Conservation (phyloP, 768 basidiomycete genomes). For the Russula compacta region DNA sequence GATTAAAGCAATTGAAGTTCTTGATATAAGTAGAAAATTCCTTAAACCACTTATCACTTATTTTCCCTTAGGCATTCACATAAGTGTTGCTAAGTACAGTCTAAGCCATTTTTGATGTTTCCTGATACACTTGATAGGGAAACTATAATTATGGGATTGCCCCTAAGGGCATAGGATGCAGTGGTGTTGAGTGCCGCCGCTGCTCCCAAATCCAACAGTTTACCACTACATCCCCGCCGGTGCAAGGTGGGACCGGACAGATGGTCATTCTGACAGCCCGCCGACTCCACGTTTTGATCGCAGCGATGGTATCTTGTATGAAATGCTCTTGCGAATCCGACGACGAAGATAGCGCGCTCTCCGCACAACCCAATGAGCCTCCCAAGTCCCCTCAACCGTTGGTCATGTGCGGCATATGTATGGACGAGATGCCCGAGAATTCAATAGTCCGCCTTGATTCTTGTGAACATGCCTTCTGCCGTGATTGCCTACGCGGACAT, state of each 20-base stretch:
- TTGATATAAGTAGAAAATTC: too few species aligned
- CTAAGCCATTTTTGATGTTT: too few species aligned
- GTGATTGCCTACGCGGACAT: slow-evolving; percentile 39
- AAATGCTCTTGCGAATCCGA: slow-evolving; percentile 30
- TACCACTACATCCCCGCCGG: neutral
- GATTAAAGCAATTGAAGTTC: too few species aligned
- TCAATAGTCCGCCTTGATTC: slow-evolving; percentile 32
- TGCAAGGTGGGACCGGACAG: neutral
- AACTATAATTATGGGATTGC: too few species aligned
- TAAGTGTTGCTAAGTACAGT: too few species aligned
- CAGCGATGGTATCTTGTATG: slow-evolving; percentile 21
- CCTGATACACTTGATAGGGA: too few species aligned
- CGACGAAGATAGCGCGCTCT: slow-evolving; percentile 33
- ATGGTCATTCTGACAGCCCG: neutral
- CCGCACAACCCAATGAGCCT: slow-evolving; percentile 29
- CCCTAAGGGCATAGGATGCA: too few species aligned
- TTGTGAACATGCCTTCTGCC: slow-evolving; percentile 48
- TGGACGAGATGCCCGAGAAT: slow-evolving; percentile 40
- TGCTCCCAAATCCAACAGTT: too few species aligned
- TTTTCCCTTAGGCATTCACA: too few species aligned
- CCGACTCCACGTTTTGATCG: slow-evolving; percentile 11
- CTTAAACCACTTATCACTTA: too few species aligned
- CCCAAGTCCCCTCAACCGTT: slow-evolving; percentile 23
- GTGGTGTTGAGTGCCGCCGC: too few species aligned
- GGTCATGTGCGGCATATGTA: slow-evolving; percentile 49